A percentile compares a stretch with the other conserved stretches of the same genome.
phyloP scores from a whole-genome alignment of 345 rosid genomes.

The Hibiscus trionum region DNA sequence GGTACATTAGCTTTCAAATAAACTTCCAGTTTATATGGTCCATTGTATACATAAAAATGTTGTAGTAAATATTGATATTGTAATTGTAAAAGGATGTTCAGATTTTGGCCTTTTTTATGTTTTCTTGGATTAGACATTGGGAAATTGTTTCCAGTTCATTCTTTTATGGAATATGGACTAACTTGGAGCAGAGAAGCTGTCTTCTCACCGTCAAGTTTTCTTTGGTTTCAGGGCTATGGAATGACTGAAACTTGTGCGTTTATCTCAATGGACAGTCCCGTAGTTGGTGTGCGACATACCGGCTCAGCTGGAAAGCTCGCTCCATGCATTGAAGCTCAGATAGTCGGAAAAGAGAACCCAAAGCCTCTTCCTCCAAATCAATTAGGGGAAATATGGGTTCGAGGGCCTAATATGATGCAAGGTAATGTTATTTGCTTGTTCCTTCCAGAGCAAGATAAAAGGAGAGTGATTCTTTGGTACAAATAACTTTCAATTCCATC shows the following conservation, averaged over 20 bases:
- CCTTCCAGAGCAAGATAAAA: background rate
- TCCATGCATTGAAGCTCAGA: conserved; percentile 66
- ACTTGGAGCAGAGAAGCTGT: too few relatives aligned
- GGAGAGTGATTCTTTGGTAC: background rate
- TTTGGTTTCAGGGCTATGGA: conserved; percentile 68
- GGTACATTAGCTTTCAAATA: conserved; percentile 31
- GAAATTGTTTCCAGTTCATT: background rate
- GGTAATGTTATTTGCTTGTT: conserved; percentile 31
- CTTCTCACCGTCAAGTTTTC: conserved; percentile 2
- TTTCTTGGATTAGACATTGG: background rate
- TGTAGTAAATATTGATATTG: too few relatives aligned
- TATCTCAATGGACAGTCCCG: conserved; percentile 50
- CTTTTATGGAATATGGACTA: background rate
- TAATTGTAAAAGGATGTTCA: background rate
- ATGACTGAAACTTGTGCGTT: conserved; percentile 84
- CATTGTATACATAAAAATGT: too few relatives aligned
- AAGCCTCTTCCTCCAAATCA: conserved; percentile 75
- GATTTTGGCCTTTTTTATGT: background rate
- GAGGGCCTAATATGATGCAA: conserved; percentile 88
- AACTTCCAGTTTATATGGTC: too few relatives aligned
- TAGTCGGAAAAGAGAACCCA: conserved; percentile 46
- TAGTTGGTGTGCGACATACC: conserved; percentile 34
- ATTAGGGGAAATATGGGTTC: conserved; percentile 77
- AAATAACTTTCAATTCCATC: background rate
- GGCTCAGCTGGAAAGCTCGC: conserved; percentile 78